phyloP scores from a whole-genome alignment of 73 alveolate genomes.

The Paramecium tetraurelia region DNA sequence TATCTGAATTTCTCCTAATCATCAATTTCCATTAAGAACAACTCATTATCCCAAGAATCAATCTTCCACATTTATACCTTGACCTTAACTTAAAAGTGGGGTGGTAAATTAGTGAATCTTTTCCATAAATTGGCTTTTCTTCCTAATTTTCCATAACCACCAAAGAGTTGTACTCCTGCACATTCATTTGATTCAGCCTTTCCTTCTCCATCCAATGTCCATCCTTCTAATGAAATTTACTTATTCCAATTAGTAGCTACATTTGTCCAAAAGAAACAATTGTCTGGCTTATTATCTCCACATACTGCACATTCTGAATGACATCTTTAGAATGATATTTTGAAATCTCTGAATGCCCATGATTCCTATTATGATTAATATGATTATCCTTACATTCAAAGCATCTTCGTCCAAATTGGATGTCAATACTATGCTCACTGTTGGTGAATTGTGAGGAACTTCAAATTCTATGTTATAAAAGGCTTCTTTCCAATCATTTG shows the following conservation, averaged over 20 bases:
- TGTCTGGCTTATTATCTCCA: neutral
- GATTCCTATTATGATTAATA: neutral
- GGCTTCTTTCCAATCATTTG: conserved; percentile 24
- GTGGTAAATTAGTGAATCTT: neutral
- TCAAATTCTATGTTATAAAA: conserved; percentile 37
- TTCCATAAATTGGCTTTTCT: conserved; percentile 33
- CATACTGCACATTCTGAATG: conserved; percentile 29
- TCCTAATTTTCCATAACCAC: conserved; percentile 33
- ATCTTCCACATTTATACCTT: conserved; percentile 43
- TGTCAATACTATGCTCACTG: conserved; percentile 26
- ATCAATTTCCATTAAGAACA: neutral
- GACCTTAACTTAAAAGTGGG: neutral
- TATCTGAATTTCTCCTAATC: neutral
- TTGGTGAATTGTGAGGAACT: conserved; percentile 41
- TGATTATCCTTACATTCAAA: neutral
- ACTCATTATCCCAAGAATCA: conserved; percentile 50
- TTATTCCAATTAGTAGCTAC: conserved; percentile 2
- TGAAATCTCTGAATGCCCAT: conserved; percentile 51
- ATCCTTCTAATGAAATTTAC: conserved; percentile 14
- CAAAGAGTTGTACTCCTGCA: conserved; percentile 20
- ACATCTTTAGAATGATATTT: conserved; percentile 8
- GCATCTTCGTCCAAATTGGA: conserved; percentile 47
- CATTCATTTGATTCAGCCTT: conserved; percentile 31
- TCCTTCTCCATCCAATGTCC: conserved; percentile 49
- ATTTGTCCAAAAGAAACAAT: conserved; percentile 30